phyloP scores from a whole-genome alignment of 73 alveolate species.

The Tetrahymena thermophila region DNA sequence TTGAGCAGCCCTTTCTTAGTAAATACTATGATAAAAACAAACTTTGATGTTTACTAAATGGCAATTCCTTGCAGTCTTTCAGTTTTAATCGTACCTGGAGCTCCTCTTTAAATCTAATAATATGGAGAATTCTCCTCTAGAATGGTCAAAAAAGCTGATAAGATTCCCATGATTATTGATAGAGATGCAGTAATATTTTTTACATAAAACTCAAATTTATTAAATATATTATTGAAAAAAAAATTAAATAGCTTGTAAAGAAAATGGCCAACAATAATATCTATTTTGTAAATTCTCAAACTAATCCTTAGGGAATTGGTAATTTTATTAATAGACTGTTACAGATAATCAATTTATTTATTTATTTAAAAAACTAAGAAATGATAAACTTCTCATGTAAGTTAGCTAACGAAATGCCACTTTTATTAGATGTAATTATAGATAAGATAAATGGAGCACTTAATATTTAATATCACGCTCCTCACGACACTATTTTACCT shows the following conservation, averaged over 20 bases:
- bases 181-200: not conserved
- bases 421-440: conserved; percentile 20
- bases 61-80: conserved; percentile 23
- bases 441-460: not conserved
- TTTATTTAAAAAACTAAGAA: not conserved
- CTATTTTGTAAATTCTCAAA: conserved; percentile 2
- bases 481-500: conserved; percentile 21
- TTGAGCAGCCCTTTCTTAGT: conserved; percentile 25
- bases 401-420: conserved; percentile 13
- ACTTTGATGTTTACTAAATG: conserved; percentile 22
- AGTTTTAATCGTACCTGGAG: conserved; percentile 8
- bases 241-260: not conserved
- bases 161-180: not conserved
- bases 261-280: conserved; percentile 16
- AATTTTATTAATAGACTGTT: not conserved
- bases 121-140: not conserved
- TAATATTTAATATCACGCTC: conserved; percentile 12
- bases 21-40: conserved; percentile 25
- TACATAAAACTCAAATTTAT: not conserved
- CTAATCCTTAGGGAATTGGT: conserved; percentile 5
- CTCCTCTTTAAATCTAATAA: conserved; percentile 3
- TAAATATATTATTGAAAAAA: not conserved
- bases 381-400: not conserved
- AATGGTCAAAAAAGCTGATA: conserved; percentile 21
- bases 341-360: not conserved